Percentiles rank a stretch among this genome's conserved stretches.
Evolutionary conservation across 768 basidiomycete genomes (phyloP).

Genomic region (Trametes cingulata): DNA sequence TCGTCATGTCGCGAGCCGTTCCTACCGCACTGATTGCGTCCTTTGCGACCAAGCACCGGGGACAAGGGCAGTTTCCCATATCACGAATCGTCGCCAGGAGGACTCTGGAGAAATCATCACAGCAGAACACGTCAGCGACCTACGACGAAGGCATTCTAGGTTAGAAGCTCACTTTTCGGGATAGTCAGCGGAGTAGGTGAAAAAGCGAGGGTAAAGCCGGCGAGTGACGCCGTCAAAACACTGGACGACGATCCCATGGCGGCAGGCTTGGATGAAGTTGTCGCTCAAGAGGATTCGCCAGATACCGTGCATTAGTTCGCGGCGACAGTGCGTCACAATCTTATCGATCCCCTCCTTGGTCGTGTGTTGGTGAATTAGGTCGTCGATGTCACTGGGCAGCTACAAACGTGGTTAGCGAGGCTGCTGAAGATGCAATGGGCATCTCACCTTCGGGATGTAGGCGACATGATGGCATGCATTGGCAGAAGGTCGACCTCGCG

Average conservation of each 20-base stretch:
- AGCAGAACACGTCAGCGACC: background rate
- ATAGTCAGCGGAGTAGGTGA: slow-evolving; percentile 33
- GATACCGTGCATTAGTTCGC: slow-evolving; percentile 27
- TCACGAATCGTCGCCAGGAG: slow-evolving; percentile 32
- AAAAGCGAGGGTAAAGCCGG: slow-evolving; percentile 26
- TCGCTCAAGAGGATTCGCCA: slow-evolving; percentile 24
- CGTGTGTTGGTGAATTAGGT: background rate
- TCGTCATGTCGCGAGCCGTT: slow-evolving; percentile 3
- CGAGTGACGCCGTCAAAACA: slow-evolving; percentile 27
- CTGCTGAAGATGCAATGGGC: too few relatives aligned
- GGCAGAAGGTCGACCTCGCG: slow-evolving; percentile 30
- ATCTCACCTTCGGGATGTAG: slow-evolving; percentile 44
- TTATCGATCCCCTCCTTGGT: background rate
- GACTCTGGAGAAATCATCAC: background rate
- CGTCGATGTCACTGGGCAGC: background rate
- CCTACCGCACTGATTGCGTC: slow-evolving; percentile 22
- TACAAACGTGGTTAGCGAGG: background rate
- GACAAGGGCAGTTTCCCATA: slow-evolving; percentile 34
- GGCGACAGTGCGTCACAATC: slow-evolving; percentile 23
- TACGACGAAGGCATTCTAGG: too few relatives aligned
- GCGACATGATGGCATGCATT: slow-evolving; percentile 43
- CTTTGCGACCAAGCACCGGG: slow-evolving; percentile 29
- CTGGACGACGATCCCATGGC: slow-evolving; percentile 22
- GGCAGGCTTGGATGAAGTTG: slow-evolving; percentile 26
- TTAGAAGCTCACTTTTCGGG: slow-evolving; percentile 30